Evolutionary conservation across 257 asterid species (phyloP), one percentile per base, ranked within the genome.

Genomic region (Cynanchum wilfordii): DNA sequence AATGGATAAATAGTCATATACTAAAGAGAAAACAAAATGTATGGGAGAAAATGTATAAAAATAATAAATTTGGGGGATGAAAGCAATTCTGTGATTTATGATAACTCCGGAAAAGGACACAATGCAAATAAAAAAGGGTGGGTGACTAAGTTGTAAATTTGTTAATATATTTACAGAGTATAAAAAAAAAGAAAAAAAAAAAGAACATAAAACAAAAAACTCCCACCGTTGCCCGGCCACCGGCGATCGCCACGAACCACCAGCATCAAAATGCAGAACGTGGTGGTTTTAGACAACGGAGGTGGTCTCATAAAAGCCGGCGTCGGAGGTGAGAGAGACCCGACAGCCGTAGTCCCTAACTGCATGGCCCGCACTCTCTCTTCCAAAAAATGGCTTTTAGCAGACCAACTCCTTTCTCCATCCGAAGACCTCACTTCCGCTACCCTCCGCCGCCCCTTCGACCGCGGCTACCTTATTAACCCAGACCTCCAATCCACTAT

Each of bases 361-460:
- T 85, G 95, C 91, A 87, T 84, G 78, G 98, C 93, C 59, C 91
- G 92, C 1, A 92, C 96, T 13, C 81, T 81, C 8, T 85, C 97
- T 86, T 86, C 99, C 45, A 95, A 95, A 77, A 94, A 95, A 81
- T 88, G 92, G 93, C 90, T 91, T 27, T 44, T 88, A 15, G 92
- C 89, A 38, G 90, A 92, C 81, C 96, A 88, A 55, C 95, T 94
- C 81, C 96, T 93, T 81, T 86, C 90, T 83, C 91, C 91, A 11
- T 11, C 87, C 38, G 88, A 86, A 57, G 99, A 95, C 89, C 93
- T 95, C 22, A 95, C 99, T 68, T 92, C 99, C 79, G 97, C 97
- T 87, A 87, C 98, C 49, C 79, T 89, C 78, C 96, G 98, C 84
- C 97, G 99, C 70, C 99, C 99, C 27, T 78, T 86, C 80, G 98